Conservation (phyloP, 768 basidiomycete genomes). For the Calocera viscosa region DNA sequence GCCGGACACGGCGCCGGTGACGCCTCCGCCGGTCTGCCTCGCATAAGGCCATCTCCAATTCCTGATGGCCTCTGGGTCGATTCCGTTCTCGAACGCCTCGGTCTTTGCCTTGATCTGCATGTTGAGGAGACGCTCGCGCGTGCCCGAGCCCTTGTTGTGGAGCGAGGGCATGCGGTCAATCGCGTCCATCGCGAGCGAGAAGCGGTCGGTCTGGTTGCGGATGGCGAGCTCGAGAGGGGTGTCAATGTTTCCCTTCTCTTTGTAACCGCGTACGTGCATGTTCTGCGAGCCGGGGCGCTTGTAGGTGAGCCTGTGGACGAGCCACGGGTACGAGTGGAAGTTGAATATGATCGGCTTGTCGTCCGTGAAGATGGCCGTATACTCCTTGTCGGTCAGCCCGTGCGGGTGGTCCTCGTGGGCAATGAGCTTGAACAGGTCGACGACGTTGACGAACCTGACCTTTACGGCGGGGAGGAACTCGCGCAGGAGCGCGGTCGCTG, state of each 20-base stretch:
- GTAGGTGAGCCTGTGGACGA: slow-evolving; percentile 12
- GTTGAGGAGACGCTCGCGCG: slow-evolving; percentile 22
- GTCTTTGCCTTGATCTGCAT: slow-evolving; percentile 21
- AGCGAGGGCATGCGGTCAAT: slow-evolving; percentile 21
- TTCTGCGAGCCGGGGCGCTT: slow-evolving; percentile 13
- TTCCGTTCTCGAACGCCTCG: slow-evolving; percentile 23
- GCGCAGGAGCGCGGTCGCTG: slow-evolving; percentile 68
- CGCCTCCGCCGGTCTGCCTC: slow-evolving; percentile 9
- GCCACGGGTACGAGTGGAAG: slow-evolving; percentile 62
- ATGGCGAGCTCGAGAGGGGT: slow-evolving; percentile 21
- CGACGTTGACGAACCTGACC: slow-evolving; percentile 78
- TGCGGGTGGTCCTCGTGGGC: slow-evolving; percentile 63
- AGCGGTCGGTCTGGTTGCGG: slow-evolving; percentile 17
- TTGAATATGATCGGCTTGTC: slow-evolving; percentile 64
- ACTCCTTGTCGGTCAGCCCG: slow-evolving; percentile 47
- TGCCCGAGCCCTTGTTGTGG: slow-evolving; percentile 19
- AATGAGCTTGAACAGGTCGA: slow-evolving; percentile 75
- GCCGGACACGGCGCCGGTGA: slow-evolving; percentile 12
- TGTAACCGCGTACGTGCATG: slow-evolving; percentile 23
- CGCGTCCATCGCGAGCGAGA: slow-evolving; percentile 23
- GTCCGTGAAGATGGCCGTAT: slow-evolving; percentile 57
- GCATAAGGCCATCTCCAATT: slow-evolving; percentile 22
- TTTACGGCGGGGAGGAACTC: slow-evolving; percentile 57
- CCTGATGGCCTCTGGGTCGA: slow-evolving; percentile 18
- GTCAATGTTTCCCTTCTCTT: slow-evolving; percentile 25